Evolutionary conservation across 768 basidiomycete genomes (phyloP).

Genomic region (Nidularia sp.): DNA sequence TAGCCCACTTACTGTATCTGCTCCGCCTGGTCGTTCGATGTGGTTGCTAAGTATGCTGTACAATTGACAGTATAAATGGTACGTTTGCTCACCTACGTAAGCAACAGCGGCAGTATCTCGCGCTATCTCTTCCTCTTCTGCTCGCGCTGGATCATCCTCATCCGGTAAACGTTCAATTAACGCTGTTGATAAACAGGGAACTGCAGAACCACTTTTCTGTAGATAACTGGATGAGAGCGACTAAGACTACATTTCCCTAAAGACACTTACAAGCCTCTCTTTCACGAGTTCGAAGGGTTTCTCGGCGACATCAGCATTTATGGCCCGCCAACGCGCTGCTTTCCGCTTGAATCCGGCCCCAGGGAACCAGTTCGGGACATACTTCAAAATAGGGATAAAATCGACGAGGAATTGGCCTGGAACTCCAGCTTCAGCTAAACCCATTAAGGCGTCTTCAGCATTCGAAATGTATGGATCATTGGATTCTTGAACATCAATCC

Average conservation of each 20-base stretch:
- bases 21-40: neutral
- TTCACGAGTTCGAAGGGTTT: conserved; percentile 18
- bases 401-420: conserved; percentile 20
- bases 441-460: conserved; percentile 21
- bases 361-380: conserved; percentile 35
- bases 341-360: conserved; percentile 28
- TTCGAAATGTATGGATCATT: conserved; percentile 32
- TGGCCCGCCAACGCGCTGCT: conserved; percentile 8
- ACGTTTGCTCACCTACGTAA: conserved; percentile 8
- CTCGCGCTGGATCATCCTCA: conserved; percentile 3
- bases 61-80: neutral
- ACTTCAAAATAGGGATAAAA: conserved; percentile 18
- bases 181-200: neutral
- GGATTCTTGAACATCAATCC: conserved; percentile 20
- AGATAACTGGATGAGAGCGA: neutral
- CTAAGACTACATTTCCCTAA: neutral
- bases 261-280: conserved; percentile 4
- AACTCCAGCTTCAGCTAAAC: conserved; percentile 16
- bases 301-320: conserved; percentile 15
- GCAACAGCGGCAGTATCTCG: conserved; percentile 8
- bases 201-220: neutral
- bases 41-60: neutral
- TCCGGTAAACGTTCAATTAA: conserved; percentile 2
- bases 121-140: conserved; percentile 7
- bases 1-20: conserved; percentile 22